Conservation (phyloP, 2,329 filamentous ascomycete genomes). For the Aotearoamyces nothofagi region DNA sequence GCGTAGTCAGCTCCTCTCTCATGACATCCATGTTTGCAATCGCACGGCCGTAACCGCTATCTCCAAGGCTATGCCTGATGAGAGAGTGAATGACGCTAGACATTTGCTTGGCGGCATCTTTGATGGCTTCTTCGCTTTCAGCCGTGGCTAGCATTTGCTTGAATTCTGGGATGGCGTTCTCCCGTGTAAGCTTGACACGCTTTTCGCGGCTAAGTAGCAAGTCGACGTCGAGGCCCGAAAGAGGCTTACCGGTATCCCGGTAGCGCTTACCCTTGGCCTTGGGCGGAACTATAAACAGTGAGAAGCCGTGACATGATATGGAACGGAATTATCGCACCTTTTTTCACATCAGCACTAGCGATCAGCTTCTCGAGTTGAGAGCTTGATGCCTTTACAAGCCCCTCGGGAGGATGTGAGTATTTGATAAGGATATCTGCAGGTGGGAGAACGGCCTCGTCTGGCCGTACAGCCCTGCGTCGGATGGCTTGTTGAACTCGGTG, state of each 20-base stretch:
- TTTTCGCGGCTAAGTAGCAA: conserved; percentile 53
- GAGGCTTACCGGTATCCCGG: conserved; percentile 56
- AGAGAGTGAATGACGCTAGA: conserved; percentile 51
- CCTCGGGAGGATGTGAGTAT: conserved; percentile 57
- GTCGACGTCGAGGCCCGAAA: conserved; percentile 81
- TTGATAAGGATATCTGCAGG: conserved; percentile 50
- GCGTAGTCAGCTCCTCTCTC: conserved; percentile 58
- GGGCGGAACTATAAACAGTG: conserved; percentile 45
- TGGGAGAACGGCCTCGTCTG: conserved; percentile 45
- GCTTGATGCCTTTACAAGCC: conserved; percentile 42
- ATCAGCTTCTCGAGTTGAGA: conserved; percentile 48
- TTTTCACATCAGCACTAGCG: conserved; percentile 64
- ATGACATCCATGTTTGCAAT: conserved; percentile 65
- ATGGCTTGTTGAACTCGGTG: conserved; percentile 82
- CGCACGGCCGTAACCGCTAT: conserved; percentile 57
- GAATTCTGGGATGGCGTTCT: conserved; percentile 83
- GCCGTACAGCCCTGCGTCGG: conserved; percentile 64
- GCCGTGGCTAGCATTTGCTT: conserved; percentile 57
- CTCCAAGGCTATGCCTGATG: conserved; percentile 59
- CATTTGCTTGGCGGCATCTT: conserved; percentile 61
- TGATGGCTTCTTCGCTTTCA: conserved; percentile 43
- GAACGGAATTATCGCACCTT: conserved; percentile 34
- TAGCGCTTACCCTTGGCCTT: conserved; percentile 61
- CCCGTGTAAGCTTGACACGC: conserved; percentile 36
- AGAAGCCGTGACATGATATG: neutral